Conservation (phyloP, 2,329 filamentous ascomycete species). For the Neurospora sp. region DNA sequence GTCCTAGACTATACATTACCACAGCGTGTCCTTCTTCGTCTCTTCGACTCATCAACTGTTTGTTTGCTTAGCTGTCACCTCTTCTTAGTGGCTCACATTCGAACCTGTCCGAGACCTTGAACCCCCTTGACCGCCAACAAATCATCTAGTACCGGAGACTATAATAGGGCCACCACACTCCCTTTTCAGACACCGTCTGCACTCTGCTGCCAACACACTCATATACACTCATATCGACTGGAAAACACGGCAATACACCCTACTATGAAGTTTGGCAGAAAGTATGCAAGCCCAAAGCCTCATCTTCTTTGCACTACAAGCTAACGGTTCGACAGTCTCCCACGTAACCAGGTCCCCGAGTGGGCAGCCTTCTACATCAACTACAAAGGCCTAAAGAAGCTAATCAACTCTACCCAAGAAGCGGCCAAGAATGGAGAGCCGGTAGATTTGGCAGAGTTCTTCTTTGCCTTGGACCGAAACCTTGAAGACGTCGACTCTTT, state of each 20-base stretch:
- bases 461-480: conserved; percentile 92
- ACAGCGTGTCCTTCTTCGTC: neutral
- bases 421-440: conserved; percentile 58
- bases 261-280: conserved; percentile 29
- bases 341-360: conserved; percentile 77
- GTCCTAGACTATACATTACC: neutral
- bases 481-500: conserved; percentile 94
- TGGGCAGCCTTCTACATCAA: conserved; percentile 80
- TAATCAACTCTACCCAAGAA: conserved; percentile 72
- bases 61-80: neutral
- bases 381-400: conserved; percentile 88
- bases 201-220: neutral
- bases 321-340: conserved; percentile 39
- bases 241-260: neutral
- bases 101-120: neutral
- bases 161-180: neutral
- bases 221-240: neutral
- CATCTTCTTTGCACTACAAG: neutral
- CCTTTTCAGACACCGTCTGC: neutral
- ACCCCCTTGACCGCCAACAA: neutral
- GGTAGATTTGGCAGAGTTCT: conserved; percentile 92
- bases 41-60: neutral
- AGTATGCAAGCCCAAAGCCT: conserved; percentile 16
- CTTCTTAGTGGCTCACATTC: neutral
- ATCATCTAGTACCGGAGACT: neutral